Conservation (phyloP, 106 monocot species). For the Dioscorea dumetorum region DNA sequence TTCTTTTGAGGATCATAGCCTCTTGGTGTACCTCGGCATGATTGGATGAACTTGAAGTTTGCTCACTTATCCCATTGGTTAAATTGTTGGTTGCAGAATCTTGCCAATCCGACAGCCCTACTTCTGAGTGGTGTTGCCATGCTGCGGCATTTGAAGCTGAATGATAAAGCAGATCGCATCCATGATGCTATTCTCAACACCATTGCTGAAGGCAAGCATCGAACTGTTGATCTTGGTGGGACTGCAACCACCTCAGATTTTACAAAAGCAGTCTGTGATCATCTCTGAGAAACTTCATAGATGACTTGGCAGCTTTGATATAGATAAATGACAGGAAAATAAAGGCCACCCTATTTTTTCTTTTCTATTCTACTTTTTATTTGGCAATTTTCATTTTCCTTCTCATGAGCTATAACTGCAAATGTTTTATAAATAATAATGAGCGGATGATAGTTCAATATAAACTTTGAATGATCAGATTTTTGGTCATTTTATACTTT, state of each 20-base stretch:
- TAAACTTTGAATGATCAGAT: too few species aligned
- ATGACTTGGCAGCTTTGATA: too few species aligned
- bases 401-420: too few species aligned
- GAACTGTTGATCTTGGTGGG: constrained; percentile 78
- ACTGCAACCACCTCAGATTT: constrained; percentile 46
- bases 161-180: constrained; percentile 71
- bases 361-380: too few species aligned
- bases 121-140: constrained; percentile 72
- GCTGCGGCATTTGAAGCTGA: constrained; percentile 74
- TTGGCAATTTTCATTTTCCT: too few species aligned
- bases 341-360: too few species aligned
- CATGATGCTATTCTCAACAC: constrained; percentile 68
- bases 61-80: too few species aligned
- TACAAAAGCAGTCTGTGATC: constrained; percentile 47
- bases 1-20: not conserved
- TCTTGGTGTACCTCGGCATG: not conserved
- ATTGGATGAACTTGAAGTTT: too few species aligned
- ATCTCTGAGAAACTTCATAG: not conserved
- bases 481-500: too few species aligned
- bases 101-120: constrained; percentile 87
- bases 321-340: too few species aligned
- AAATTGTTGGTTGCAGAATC: constrained; percentile 38
- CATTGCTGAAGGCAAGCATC: constrained; percentile 66
- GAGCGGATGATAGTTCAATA: too few species aligned
- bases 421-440: too few species aligned